These are phyloP conservation scores for Monocercomonoides exilis DNA, from an alignment of 78 protist genomes.

Conservation along the genomic window DNA sequence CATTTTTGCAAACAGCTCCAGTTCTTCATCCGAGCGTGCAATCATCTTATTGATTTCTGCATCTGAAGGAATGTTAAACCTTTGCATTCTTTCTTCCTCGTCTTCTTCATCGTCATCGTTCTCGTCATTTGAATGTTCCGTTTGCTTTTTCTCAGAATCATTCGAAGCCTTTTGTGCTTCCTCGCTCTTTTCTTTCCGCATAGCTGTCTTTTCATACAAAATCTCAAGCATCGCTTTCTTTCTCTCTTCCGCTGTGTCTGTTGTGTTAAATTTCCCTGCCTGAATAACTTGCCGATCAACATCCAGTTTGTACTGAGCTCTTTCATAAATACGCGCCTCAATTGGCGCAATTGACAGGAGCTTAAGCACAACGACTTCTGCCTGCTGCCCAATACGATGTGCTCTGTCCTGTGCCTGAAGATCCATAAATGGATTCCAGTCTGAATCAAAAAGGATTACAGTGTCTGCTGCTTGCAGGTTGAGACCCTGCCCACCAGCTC, in stretches of 20 bases:
- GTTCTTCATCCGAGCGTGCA: slow-evolving; percentile 22
- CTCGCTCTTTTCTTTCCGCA: too few relatives aligned
- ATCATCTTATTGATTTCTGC: slow-evolving; percentile 18
- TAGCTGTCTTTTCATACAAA: not conserved
- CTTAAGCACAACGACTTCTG: slow-evolving; percentile 27
- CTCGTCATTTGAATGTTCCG: too few relatives aligned
- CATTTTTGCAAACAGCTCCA: slow-evolving; percentile 20
- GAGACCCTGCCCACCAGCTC: slow-evolving; percentile 92
- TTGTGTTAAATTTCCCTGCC: slow-evolving; percentile 27
- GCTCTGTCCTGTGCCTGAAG: slow-evolving; percentile 43
- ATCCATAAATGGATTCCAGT: slow-evolving; percentile 62
- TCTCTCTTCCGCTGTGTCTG: not conserved
- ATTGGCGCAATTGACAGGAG: slow-evolving; percentile 22
- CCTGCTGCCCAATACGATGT: slow-evolving; percentile 32
- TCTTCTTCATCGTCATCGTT: not conserved
- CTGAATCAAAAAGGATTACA: slow-evolving; percentile 79
- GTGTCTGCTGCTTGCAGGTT: slow-evolving; percentile 89
- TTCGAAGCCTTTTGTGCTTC: too few relatives aligned
- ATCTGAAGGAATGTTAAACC: not conserved
- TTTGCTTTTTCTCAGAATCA: too few relatives aligned
- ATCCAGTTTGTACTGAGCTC: slow-evolving; percentile 23
- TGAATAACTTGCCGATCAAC: slow-evolving; percentile 16
- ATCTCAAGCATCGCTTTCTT: not conserved
- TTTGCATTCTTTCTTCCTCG: not conserved
- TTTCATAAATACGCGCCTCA: slow-evolving; percentile 30